Base-by-base conservation (phyloP, 768 basidiomycete genomes). In the Krasilnikovozyma curviuscula region DNA sequence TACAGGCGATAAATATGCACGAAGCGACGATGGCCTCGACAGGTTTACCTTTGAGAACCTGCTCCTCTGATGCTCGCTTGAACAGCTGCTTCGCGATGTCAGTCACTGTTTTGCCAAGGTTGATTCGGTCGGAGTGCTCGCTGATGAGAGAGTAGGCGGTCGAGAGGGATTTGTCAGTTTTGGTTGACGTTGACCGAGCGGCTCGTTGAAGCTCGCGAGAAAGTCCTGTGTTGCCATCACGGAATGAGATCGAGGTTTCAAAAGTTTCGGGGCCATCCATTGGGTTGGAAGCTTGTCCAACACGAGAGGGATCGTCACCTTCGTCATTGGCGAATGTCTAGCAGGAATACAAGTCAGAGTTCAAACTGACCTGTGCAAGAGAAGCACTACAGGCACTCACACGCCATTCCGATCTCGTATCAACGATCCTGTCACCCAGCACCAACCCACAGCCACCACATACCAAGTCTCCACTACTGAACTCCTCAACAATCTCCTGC, bases 301-400 rank as follows among this genome's bases (percentile, higher is more conserved):
- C 93, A 81, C 93, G 93, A 56, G 93, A 97, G 54, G 93, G 93
- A 64, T 98, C 93, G 64, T 95, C 91, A 54, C 91, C 89, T 70
- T 98, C 93, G 59, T 95, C 91, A 63, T 97, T 93, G 56, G 93
- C 93, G 66, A 98, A 98, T 53, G 93, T 97, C 83, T 95, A 50
- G 44, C 41, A 13, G 30, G 19, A 24, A 10, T 23, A 25, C 7
- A 39, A 21, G 10, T 40, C 18, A 39, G 25, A 6, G 40, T 19
- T n/a, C 6, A 12, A 7, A 5, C 23, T 23, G 6, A 24, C 27
- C 13, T 28, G 28, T n/a, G 13, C 21, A 40, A 49, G 48, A 44
- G 37, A 30, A 24, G 30, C n/a, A 44, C 51, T 14, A 24, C 9
- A 34, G 30, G 21, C 5, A 34, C 48, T 25, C 83, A 82, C 71